Base-by-base conservation (phyloP, 176 grass and related monocot genomes). In the Phyllostachys edulis region DNA sequence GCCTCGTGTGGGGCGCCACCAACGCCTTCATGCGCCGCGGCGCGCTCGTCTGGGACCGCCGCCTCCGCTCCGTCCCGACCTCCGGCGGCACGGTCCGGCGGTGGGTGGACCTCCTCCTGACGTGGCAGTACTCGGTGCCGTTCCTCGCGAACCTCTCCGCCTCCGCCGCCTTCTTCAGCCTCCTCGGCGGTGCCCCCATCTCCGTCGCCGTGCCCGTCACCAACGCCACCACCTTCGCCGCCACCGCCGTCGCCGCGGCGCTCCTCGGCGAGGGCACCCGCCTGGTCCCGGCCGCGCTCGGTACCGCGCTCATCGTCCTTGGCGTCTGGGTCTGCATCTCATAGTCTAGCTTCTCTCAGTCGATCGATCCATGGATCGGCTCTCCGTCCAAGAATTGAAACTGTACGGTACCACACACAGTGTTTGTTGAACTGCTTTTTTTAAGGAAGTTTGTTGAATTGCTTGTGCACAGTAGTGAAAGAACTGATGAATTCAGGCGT, bases 141-240 rank as follows among this genome's bases (percentile, higher is more conserved):
- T 91, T 97, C 84, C 37, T 89, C 21, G 67, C 86, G 36, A 97
- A 97, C 79, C 84, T 94, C 21, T 91, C 92, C 15, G 92, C 92
- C 36, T 97, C 95, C n/a, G 89, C 84, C 11, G 62, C 91, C 46
- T 97, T 97, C 90, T 97, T 97, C 87, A 77, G 82, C 52, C 91
- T 94, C 59, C 92, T 97, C 56, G 87, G 84, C 52, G 79, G 18
- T 37, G 84, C 95, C 60, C 95, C 92, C 47, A 93, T 97, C 85
- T 97, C 90, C 80, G 79, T 97, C 11, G 92, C 92, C 38, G 95
- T 97, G 61, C 95, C 95, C 20, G 92, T 94, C 66, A 97, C 95
- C 65, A 93, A 94, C 79, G 95, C 92, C 84, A 90, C 89, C 50
- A 94, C 92, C 63, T 97, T 97, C 84, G 92, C 95, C 11, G 87